These are phyloP conservation scores for Eimeria falciformis DNA, from an alignment of 169 alveolate genomes.

Conservation along the genomic window DNA sequence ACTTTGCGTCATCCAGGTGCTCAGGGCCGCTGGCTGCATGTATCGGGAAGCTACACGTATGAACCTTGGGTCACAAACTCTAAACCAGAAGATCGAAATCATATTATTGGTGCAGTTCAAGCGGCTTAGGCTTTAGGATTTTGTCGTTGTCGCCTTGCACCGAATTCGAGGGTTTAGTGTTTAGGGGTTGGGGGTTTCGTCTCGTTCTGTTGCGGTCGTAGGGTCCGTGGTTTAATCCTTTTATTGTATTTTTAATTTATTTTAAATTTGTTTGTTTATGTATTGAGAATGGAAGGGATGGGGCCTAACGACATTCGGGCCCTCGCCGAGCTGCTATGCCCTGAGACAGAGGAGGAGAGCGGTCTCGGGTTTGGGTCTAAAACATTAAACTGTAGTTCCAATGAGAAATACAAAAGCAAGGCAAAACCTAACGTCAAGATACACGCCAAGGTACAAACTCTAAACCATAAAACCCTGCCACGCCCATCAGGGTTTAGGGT, in stretches of 20 bases:
- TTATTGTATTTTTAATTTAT: neutral
- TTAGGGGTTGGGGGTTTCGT: neutral
- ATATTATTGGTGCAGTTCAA: neutral
- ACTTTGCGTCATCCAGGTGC: no score
- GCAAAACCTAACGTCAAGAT: slow-evolving; percentile 55
- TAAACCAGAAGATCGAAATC: neutral
- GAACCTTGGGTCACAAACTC: neutral
- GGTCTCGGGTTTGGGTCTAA: neutral
- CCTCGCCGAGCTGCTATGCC: slow-evolving; percentile 52
- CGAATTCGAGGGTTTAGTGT: slow-evolving; percentile 50
- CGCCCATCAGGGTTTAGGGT: no score
- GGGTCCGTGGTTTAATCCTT: neutral
- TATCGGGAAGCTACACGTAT: no score
- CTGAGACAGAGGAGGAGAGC: slow-evolving; percentile 17
- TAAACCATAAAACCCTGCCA: no score
- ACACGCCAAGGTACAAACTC: slow-evolving; percentile 27
- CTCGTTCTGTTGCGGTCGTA: no score
- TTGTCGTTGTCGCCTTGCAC: no score
- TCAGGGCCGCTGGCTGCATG: no score
- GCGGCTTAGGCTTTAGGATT: neutral
- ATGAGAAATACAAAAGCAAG: slow-evolving; percentile 22
- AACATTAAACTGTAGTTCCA: neutral
- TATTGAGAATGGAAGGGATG: neutral
- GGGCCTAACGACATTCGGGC: slow-evolving; percentile 48
- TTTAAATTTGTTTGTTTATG: no score